Evolutionary conservation across 768 basidiomycete genomes (phyloP).

Genomic region (Mycena capillaripes): DNA sequence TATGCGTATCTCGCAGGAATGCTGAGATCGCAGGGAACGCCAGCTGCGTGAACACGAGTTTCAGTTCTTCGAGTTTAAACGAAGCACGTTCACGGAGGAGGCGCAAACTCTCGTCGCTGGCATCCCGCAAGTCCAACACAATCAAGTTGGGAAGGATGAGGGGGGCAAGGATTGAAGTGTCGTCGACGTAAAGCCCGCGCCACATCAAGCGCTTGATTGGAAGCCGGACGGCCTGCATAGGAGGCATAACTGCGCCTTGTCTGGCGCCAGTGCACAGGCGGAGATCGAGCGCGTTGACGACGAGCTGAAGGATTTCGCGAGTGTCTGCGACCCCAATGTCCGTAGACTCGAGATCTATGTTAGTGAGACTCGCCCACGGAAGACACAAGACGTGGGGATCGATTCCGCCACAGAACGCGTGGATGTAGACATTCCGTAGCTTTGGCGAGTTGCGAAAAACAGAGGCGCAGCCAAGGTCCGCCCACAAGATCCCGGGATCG

Average conservation of each 20-base stretch:
- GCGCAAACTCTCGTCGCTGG: background rate
- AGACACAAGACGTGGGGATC: background rate
- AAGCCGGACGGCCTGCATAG: background rate
- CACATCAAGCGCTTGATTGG: background rate
- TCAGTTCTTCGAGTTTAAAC: background rate
- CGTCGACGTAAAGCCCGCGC: background rate
- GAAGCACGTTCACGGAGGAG: background rate
- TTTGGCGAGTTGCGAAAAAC: background rate
- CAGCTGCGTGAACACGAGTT: background rate
- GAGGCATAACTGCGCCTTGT: background rate
- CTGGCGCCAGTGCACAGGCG: background rate
- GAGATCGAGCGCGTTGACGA: background rate
- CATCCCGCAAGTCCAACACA: background rate
- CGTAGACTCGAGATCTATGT: background rate
- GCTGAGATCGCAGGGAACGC: background rate
- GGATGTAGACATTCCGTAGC: background rate
- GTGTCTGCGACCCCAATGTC: background rate
- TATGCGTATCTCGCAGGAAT: background rate
- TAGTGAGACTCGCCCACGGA: background rate
- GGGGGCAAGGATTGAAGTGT: background rate
- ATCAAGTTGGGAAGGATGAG: background rate
- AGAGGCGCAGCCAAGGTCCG: background rate
- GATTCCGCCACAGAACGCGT: background rate
- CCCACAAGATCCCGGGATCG: background rate
- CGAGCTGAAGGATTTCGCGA: background rate